phyloP scores from a whole-genome alignment of 2,329 filamentous ascomycete species.

The Mycogone perniciosa region DNA sequence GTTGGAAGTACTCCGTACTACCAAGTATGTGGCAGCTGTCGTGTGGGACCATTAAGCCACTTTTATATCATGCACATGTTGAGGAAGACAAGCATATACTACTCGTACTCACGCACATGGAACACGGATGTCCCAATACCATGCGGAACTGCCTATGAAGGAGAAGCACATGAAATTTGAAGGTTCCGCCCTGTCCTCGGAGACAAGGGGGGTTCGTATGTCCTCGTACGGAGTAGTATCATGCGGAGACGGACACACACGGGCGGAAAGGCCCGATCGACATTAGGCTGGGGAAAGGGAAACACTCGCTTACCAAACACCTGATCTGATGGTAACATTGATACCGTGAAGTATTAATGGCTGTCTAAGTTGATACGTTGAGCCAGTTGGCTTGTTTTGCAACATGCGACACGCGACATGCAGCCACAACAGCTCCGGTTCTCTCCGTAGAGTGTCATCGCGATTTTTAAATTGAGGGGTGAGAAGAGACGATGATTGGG shows the following conservation, averaged over 20 bases:
- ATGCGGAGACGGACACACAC: conserved; percentile 6
- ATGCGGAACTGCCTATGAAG: neutral
- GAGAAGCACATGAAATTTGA: conserved; percentile 1
- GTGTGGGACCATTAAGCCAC: no score
- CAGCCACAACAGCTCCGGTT: conserved; percentile 9
- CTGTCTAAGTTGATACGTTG: no score
- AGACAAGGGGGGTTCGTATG: no score
- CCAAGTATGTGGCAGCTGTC: no score
- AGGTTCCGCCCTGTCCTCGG: no score
- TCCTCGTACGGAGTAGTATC: neutral
- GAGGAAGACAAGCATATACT: neutral
- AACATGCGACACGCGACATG: neutral
- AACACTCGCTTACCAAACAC: no score
- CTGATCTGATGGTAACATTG: no score
- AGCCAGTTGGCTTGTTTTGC: no score
- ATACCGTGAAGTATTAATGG: neutral
- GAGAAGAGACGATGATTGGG: neutral
- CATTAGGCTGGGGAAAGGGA: no score
- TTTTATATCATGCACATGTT: no score
- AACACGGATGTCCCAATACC: neutral
- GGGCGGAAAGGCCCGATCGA: neutral
- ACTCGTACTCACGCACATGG: neutral
- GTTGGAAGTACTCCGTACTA: no score
- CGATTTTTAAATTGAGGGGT: neutral
- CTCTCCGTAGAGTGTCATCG: conserved; percentile 6